phyloP scores from a whole-genome alignment of 225 moss, liverwort and hornwort species.

The Marchantia polymorpha region DNA sequence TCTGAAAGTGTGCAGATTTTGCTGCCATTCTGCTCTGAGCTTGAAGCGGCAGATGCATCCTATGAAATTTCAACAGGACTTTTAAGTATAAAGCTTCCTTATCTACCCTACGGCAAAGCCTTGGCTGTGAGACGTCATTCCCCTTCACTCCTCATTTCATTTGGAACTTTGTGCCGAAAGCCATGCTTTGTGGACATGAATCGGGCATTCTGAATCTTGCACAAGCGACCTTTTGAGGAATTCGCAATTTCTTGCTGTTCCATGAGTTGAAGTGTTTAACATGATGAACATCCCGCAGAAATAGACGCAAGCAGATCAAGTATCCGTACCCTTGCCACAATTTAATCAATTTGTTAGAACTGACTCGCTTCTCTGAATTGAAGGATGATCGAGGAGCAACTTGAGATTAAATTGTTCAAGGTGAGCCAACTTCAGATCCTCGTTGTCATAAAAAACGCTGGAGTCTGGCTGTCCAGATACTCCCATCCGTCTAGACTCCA shows the following conservation, averaged over 20 bases:
- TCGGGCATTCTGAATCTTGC: no score
- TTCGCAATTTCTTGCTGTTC: background rate
- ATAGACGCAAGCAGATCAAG: background rate
- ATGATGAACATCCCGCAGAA: background rate
- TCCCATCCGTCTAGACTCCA: no score
- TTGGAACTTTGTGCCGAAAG: no score
- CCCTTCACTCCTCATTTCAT: background rate
- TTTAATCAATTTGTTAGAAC: background rate
- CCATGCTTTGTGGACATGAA: no score
- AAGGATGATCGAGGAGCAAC: background rate
- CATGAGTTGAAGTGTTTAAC: background rate
- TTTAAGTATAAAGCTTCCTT: conserved; percentile 7
- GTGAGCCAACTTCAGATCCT: background rate
- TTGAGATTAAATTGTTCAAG: background rate
- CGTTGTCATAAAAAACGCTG: background rate
- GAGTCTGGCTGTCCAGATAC: no score
- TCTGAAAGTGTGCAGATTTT: background rate
- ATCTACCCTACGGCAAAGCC: conserved; percentile 7
- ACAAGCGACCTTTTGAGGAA: background rate
- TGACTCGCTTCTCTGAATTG: background rate
- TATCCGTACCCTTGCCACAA: background rate
- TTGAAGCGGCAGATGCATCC: conserved; percentile 3
- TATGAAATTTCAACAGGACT: background rate
- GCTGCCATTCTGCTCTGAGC: conserved; percentile 20
- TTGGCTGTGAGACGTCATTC: background rate